Evolutionary conservation across 2,329 filamentous ascomycete genomes (phyloP), one percentile per base, ranked within the genome.

Genomic region (Paraphoma sp.): DNA sequence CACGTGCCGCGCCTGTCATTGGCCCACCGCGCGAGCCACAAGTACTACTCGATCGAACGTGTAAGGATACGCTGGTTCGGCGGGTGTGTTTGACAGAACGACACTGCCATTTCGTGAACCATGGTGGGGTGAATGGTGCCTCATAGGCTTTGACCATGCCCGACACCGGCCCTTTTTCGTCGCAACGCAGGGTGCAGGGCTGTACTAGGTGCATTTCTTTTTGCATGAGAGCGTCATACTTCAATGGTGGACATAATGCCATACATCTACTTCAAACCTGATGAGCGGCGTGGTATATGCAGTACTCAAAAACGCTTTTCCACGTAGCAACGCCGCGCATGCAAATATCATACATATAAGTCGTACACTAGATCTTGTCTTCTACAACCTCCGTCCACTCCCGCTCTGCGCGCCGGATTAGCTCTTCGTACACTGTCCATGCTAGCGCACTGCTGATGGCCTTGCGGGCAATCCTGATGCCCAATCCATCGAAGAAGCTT

Each of bases 371-470:
- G 16, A 69, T 62, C 46, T 64, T 65, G 30, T 70, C 66, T 48
- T 68, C 69, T 6, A 71, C 64, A 17, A 56, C 62, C 40, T 75
- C 70, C 46, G 58, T 60, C 72, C 70, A 73, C 54, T 68, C 66
- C 45, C 65, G 78, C 75, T 88, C 87, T 1, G 89, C 90, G 66
- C 90, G 84, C 57, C 93, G 82, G 60, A 98, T 89, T 67, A 97
- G 78, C 76, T 97, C 94, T 79, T 99, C 95, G 72, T 99, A 99
- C 41, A 97, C 83, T 9, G 94, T 98, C 95, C 95, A 99, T 7
- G 94, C 94, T 65, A 98, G 82, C n/a, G 95, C 95, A 50, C 90
- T 94, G 76, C 93, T 97, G 44, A 97, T 79, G 5, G 93, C 94
- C 77, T 99, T 99, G 65, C 95, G 85, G 45, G 89, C 90, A 83